Percentiles rank a stretch among this genome's conserved stretches.
Evolutionary conservation across 352 stramenopile species (phyloP).

Genomic region (Elongisporangium anandrum): DNA sequence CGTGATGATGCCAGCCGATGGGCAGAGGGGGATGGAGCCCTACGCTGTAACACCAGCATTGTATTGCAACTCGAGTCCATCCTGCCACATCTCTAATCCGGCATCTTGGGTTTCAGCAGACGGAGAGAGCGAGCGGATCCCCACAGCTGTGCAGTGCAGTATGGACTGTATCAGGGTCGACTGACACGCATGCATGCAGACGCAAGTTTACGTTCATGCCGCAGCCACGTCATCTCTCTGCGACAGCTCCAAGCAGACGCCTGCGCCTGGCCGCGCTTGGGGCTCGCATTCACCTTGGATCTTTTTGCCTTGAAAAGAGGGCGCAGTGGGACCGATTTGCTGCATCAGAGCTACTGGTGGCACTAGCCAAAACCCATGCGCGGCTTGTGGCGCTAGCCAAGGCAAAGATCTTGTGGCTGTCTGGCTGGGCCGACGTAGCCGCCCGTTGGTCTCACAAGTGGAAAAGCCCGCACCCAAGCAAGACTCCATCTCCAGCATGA

Average conservation of each 20-base stretch:
- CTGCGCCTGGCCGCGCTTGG: not conserved
- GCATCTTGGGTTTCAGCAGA: not conserved
- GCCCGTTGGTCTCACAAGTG: not conserved
- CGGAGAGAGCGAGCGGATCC: not conserved
- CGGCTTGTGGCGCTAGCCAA: not conserved
- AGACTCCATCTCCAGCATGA: conserved; percentile 17
- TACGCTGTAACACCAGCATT: not conserved
- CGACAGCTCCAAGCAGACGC: not conserved
- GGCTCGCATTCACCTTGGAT: not conserved
- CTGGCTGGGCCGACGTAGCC: too few relatives aligned
- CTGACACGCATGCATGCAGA: not conserved
- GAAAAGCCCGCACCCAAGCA: not conserved
- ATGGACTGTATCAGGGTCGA: not conserved
- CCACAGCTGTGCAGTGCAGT: not conserved
- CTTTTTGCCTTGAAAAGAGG: not conserved
- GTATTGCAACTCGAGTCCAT: not conserved
- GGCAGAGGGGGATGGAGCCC: too few relatives aligned
- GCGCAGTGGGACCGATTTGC: not conserved
- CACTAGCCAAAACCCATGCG: not conserved
- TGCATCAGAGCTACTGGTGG: not conserved
- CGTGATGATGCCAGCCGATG: not conserved
- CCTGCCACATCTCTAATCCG: not conserved
- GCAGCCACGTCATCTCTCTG: not conserved
- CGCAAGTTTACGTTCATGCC: not conserved
- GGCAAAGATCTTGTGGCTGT: not conserved